Evolutionary conservation across 371 early-diverging fungal genomes (phyloP).

Genomic region (Fennellomyces sp.): DNA sequence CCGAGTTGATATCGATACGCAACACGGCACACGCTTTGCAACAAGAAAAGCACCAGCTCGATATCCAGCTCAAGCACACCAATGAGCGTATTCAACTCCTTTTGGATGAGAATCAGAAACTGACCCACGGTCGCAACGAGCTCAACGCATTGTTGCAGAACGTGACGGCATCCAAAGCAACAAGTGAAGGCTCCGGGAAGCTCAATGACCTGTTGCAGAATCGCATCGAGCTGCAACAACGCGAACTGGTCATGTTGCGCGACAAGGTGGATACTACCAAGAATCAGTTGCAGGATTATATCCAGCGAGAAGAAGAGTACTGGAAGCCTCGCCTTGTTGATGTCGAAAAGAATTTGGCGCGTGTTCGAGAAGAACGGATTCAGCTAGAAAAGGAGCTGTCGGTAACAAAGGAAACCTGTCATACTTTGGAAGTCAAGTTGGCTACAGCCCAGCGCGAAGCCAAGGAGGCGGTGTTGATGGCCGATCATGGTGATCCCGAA

Average conservation of each 20-base stretch:
- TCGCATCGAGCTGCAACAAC: conserved; percentile 1
- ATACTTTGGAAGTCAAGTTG: conserved; percentile 10
- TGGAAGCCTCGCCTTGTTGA: conserved; percentile 20
- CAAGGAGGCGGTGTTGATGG: not conserved
- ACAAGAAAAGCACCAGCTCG: not conserved
- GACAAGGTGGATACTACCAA: conserved; percentile 15
- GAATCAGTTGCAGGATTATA: conserved; percentile 8
- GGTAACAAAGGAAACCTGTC: conserved; percentile 11
- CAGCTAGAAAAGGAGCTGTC: conserved; percentile 23
- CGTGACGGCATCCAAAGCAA: conserved; percentile 3
- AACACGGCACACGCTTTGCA: not conserved
- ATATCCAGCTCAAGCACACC: not conserved
- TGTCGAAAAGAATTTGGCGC: conserved; percentile 12
- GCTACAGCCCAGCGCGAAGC: not conserved
- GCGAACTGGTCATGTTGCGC: conserved; percentile 10
- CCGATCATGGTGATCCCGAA: not conserved
- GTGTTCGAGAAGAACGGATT: conserved; percentile 1
- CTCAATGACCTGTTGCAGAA: conserved; percentile 8
- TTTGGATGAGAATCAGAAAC: not conserved
- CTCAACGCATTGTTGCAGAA: conserved; percentile 6
- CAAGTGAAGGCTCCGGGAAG: not conserved
- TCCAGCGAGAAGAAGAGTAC: conserved; percentile 11
- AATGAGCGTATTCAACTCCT: not conserved
- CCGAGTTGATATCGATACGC: not conserved
- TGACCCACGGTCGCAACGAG: not conserved